Base-by-base conservation (phyloP, 2,329 filamentous ascomycete species). In the Cryphonectria carpinicola region DNA sequence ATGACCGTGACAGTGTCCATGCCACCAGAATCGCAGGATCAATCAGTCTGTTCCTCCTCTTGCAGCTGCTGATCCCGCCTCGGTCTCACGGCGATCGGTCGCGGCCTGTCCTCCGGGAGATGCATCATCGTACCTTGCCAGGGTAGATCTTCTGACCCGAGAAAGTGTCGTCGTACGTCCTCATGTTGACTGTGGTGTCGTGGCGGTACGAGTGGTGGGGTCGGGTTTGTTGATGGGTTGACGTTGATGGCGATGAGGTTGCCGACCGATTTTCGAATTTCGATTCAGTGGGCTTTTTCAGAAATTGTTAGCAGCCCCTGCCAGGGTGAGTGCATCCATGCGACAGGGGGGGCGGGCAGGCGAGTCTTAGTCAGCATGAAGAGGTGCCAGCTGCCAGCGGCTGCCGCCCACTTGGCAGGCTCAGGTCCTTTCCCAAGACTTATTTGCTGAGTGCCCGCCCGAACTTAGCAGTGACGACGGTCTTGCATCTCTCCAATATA, bases 91-190 rank as follows among this genome's bases (percentile, higher is more conserved):
- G 60, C 25, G 28, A 22, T 67, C 69, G 32, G 54, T 35, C 49
- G 60, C 41, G 39, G 56, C 58, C 39, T 62, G 25, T 49, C 52
- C 52, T 60, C 69, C 32, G 14, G n/a, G 71, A 64, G 68, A 64
- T 62, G 73, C 70, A 71, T 75, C 75, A 75, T 75, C 86, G 83
- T 87, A 90, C 88, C 88, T 90, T 90, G 81, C 88, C 88, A 82
- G 87, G 88, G 87, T 89, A 90, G 78, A 89, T 90, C 85, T 85
- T 88, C 86, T 86, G 85, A 81, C 88, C 88, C 81, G 88, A 89
- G 84, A 90, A 90, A 77, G 83, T 82, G 82, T 90, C 88, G 83
- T 90, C 88, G 88, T 90, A 90, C 81, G 87, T 89, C 83, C 88
- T 87, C 88, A 90, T 90, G 81, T 83, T 89, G 81, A 78, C 80